Evolutionary conservation across 306 rosid genomes (phyloP).

Genomic region (Corylus heterophylla): DNA sequence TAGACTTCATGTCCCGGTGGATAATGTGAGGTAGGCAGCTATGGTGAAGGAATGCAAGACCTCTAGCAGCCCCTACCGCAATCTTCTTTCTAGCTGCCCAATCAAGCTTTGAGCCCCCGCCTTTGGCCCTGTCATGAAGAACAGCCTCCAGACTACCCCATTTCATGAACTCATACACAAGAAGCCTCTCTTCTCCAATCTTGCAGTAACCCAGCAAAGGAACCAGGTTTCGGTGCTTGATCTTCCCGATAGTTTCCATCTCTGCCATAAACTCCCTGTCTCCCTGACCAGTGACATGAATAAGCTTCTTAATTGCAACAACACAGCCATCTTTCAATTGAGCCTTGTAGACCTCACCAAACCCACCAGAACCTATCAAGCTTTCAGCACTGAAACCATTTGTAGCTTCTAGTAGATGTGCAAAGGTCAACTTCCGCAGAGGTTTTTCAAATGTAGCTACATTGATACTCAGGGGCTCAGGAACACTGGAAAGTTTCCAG

Average conservation of each 20-base stretch:
- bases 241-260: constrained; percentile 87
- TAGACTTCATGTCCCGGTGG: constrained; percentile 85
- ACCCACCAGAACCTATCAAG: constrained; percentile 80
- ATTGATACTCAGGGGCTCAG: constrained; percentile 74
- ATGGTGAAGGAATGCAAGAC: constrained; percentile 86
- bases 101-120: constrained; percentile 40
- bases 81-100: constrained; percentile 75
- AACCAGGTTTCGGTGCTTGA: constrained; percentile 77
- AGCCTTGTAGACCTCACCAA: constrained; percentile 86
- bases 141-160: constrained; percentile 81
- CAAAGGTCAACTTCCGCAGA: constrained; percentile 62
- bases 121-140: constrained; percentile 59
- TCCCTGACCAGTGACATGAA: constrained; percentile 73
- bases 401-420: constrained; percentile 79
- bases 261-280: constrained; percentile 89
- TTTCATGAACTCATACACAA: constrained; percentile 84
- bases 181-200: constrained; percentile 83
- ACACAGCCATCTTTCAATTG: constrained; percentile 62
- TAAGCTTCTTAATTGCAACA: constrained; percentile 83
- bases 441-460: constrained; percentile 79
- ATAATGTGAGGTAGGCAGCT: constrained; percentile 83
- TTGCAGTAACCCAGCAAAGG: constrained; percentile 77
- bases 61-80: constrained; percentile 79
- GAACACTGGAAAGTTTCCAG: constrained; percentile 69
- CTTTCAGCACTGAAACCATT: constrained; percentile 75